phyloP scores from a whole-genome alignment of 78 protist genomes.

The Dictyostelium intermedium region DNA sequence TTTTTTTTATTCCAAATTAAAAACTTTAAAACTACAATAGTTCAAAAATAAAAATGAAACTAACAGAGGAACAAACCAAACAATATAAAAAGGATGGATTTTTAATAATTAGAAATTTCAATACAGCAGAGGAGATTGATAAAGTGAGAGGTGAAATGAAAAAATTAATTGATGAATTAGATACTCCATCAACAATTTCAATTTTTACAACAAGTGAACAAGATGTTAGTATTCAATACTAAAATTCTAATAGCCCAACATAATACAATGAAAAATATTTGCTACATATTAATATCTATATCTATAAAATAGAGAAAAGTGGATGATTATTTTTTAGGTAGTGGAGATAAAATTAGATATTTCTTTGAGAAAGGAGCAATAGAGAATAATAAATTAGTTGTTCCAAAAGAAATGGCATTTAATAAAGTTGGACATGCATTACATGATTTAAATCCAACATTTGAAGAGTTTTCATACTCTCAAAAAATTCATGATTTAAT shows the following conservation, averaged over 20 bases:
- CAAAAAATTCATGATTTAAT: conserved; percentile 40
- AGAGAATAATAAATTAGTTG: conserved; percentile 48
- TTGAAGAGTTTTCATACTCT: conserved; percentile 68
- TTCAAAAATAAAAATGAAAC: conserved; percentile 8
- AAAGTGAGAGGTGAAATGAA: conserved; percentile 24
- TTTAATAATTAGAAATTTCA: conserved; percentile 9
- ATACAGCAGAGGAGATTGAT: conserved; percentile 4
- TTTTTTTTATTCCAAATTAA: no score
- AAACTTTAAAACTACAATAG: no score
- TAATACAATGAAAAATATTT: no score
- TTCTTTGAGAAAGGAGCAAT: conserved; percentile 81
- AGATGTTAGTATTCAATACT: conserved; percentile 6
- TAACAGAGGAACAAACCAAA: conserved; percentile 21
- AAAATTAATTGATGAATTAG: conserved; percentile 1
- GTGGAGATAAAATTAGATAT: conserved; percentile 75
- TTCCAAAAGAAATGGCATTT: conserved; percentile 10
- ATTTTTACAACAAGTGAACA: conserved; percentile 41
- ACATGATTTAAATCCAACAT: conserved; percentile 71
- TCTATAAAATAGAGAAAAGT: conserved; percentile 29
- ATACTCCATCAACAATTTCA: background rate
- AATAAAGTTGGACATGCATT: conserved; percentile 87
- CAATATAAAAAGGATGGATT: conserved; percentile 46
- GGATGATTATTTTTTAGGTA: conserved; percentile 65
- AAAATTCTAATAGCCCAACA: no score
- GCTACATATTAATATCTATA: background rate